These are phyloP conservation scores for Petunia hybrid DNA, from an alignment of 305 asterid species.

Conservation along the genomic window DNA sequence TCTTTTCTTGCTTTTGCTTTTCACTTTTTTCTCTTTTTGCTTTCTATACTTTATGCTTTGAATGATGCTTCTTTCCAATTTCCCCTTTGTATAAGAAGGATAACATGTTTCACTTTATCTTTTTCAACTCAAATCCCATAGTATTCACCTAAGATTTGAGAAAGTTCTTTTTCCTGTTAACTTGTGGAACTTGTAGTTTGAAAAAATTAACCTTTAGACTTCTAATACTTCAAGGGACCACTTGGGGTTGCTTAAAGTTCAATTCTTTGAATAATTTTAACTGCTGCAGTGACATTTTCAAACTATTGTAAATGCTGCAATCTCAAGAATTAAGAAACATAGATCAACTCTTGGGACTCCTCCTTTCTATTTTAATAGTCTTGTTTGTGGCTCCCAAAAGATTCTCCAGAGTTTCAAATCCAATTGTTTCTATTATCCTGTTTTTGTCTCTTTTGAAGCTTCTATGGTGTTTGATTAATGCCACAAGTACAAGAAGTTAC, in stretches of 20 bases:
- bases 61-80: conserved; percentile 50
- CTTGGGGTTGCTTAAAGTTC: conserved; percentile 27
- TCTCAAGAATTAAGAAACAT: conserved; percentile 17
- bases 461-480: conserved; percentile 1
- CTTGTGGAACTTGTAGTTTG: neutral
- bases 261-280: neutral
- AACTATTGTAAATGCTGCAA: conserved; percentile 27
- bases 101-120: conserved; percentile 43
- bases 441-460: conserved; percentile 29
- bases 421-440: conserved; percentile 6
- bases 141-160: conserved; percentile 30
- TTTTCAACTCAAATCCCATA: conserved; percentile 45
- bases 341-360: conserved; percentile 28
- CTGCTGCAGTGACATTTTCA: neutral
- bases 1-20: conserved; percentile 35
- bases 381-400: conserved; percentile 27
- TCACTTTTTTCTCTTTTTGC: conserved; percentile 43
- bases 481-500: conserved; percentile 9
- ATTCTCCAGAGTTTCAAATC: conserved; percentile 17
- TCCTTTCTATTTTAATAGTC: conserved; percentile 25
- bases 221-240: neutral
- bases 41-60: conserved; percentile 51
- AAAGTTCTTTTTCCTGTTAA: conserved; percentile 22
- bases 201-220: neutral
- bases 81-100: conserved; percentile 48